Evolutionary conservation across 768 basidiomycete genomes (phyloP).

Genomic region (Hemileccinum rubropunctum): DNA sequence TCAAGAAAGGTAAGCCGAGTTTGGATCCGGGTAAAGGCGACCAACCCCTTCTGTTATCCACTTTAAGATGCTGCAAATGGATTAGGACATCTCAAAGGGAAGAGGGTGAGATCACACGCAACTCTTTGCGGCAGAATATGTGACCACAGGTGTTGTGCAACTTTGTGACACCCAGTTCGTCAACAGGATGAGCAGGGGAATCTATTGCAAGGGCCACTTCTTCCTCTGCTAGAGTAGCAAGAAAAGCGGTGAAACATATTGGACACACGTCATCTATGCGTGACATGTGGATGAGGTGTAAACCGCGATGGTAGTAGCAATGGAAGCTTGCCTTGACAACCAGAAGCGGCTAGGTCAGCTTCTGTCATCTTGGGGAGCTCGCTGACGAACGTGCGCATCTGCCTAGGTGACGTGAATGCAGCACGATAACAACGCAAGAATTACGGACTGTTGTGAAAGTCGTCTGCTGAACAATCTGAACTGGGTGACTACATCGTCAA

Average conservation of each 20-base stretch:
- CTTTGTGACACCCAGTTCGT: constrained; percentile 68
- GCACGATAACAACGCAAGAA: neutral
- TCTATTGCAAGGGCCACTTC: constrained; percentile 75
- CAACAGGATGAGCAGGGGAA: constrained; percentile 69
- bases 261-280: constrained; percentile 65
- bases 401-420: constrained; percentile 22
- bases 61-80: constrained; percentile 51
- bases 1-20: constrained; percentile 5
- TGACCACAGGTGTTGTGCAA: constrained; percentile 58
- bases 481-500: constrained; percentile 30
- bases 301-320: neutral
- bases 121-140: constrained; percentile 83
- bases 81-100: constrained; percentile 14
- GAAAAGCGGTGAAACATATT: constrained; percentile 70
- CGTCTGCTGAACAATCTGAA: constrained; percentile 26
- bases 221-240: constrained; percentile 70
- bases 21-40: constrained; percentile 9
- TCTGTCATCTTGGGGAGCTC: constrained; percentile 52
- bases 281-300: neutral
- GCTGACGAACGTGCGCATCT: constrained; percentile 39
- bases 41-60: constrained; percentile 62
- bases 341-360: constrained; percentile 43
- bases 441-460: constrained; percentile 27
- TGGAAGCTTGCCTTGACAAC: constrained; percentile 42
- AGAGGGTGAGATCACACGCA: constrained; percentile 27